These are phyloP conservation scores for Leccinum solheimii DNA, from an alignment of 1,284 basidiomycete genomes.

Conservation along the genomic window DNA sequence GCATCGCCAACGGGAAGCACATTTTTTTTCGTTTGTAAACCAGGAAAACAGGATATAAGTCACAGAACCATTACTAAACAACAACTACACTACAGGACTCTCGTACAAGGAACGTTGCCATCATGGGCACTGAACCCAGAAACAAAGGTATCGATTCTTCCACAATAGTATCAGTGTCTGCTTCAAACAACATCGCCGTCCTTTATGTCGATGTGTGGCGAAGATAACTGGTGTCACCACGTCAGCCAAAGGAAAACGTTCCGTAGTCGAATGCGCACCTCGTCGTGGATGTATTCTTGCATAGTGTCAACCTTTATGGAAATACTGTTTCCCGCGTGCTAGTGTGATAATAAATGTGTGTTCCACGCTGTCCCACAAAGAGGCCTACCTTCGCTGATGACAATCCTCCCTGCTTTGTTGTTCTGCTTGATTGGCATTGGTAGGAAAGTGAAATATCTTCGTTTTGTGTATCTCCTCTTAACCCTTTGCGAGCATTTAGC, in stretches of 20 bases:
- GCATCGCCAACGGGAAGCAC: not conserved
- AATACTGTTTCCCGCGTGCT: conserved; percentile 33
- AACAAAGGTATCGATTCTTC: not conserved
- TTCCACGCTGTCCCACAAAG: no score
- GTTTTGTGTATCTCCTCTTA: conserved; percentile 27
- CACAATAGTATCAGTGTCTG: not conserved
- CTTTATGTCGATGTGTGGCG: conserved; percentile 1
- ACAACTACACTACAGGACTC: not conserved
- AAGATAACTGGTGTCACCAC: not conserved
- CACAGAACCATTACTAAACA: not conserved
- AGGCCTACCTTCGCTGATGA: conserved; percentile 10
- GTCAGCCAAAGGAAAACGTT: not conserved
- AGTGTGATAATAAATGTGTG: conserved; percentile 9
- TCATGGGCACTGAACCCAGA: not conserved
- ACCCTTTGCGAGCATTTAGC: conserved; percentile 44
- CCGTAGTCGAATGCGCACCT: conserved; percentile 19
- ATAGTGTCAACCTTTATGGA: conserved; percentile 38
- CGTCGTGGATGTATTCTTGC: conserved; percentile 31
- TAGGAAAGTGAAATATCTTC: conserved; percentile 17
- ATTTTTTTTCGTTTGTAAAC: not conserved
- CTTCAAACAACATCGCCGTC: not conserved
- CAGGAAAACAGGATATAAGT: not conserved
- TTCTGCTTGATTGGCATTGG: not conserved
- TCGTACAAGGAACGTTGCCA: not conserved
- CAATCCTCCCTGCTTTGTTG: conserved; percentile 1